Conservation (phyloP, 2,329 filamentous ascomycete species). For the Botrytis hyacinthi region DNA sequence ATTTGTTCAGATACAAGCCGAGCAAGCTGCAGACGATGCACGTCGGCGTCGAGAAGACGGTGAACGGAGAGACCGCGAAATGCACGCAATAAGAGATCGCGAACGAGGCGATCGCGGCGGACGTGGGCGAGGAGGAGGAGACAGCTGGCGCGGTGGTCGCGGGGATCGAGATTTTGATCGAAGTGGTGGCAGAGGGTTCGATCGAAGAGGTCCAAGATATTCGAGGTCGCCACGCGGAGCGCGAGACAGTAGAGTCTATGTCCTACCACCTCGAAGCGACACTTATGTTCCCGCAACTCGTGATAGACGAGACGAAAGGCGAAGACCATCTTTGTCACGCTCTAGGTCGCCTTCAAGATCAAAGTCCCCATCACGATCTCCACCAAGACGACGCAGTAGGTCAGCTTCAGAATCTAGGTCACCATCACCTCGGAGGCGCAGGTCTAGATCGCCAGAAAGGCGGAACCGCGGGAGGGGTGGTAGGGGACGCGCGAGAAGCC, state of each 20-base stretch:
- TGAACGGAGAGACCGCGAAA: constrained; percentile 67
- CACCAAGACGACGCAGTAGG: constrained; percentile 33
- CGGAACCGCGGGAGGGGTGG: constrained; percentile 34
- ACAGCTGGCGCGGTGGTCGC: constrained; percentile 48
- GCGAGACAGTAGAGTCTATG: constrained; percentile 40
- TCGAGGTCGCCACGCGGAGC: constrained; percentile 44
- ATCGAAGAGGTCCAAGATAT: constrained; percentile 46
- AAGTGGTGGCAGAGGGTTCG: constrained; percentile 43
- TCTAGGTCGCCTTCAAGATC: constrained; percentile 38
- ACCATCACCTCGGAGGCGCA: constrained; percentile 34
- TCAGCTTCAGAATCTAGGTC: constrained; percentile 38
- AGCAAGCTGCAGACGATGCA: constrained; percentile 74
- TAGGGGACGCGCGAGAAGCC: constrained; percentile 36
- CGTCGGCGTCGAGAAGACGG: constrained; percentile 70
- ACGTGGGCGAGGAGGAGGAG: constrained; percentile 47
- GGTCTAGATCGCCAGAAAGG: constrained; percentile 36
- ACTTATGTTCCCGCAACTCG: constrained; percentile 39
- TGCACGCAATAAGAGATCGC: constrained; percentile 65
- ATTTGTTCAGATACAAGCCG: constrained; percentile 68
- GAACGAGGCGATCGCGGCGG: constrained; percentile 50
- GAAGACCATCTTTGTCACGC: constrained; percentile 32
- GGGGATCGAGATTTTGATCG: constrained; percentile 47
- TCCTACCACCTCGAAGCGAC: constrained; percentile 35
- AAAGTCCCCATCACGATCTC: constrained; percentile 35
- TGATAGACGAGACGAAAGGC: constrained; percentile 35